Evolutionary conservation across 225 moss, liverwort and hornwort species (phyloP).

Genomic region (Pseudoscleropodium purum): DNA sequence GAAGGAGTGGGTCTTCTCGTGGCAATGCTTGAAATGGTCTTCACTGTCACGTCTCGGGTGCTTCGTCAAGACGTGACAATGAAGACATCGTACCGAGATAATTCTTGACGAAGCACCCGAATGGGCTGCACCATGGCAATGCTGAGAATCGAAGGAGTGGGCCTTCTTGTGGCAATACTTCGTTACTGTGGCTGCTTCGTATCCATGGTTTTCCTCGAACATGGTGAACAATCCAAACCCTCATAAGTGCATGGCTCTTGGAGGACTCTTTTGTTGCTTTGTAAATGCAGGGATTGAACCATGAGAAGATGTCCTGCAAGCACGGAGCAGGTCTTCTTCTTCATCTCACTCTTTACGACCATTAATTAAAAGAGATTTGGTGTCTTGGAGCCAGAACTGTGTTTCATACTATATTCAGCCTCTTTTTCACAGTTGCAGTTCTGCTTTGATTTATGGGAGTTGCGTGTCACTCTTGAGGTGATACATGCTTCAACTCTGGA

Average conservation of each 20-base stretch:
- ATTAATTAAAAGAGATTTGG: background rate
- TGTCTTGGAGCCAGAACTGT: background rate
- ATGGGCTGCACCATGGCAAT: too few species aligned
- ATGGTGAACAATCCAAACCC: background rate
- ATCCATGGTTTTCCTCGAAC: background rate
- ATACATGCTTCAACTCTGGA: conserved; percentile 25
- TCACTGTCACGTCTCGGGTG: background rate
- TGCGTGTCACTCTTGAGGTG: conserved; percentile 13
- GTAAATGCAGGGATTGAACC: conserved; percentile 1
- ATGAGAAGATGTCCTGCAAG: background rate
- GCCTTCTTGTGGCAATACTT: background rate
- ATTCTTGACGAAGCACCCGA: background rate
- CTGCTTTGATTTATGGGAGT: conserved; percentile 17
- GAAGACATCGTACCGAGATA: too few species aligned
- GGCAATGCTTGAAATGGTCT: background rate
- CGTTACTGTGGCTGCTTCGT: background rate
- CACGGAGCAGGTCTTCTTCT: conserved; percentile 20
- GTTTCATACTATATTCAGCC: conserved; percentile 2
- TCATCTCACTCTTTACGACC: background rate
- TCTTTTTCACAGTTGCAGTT: conserved; percentile 14
- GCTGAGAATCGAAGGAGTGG: too few species aligned
- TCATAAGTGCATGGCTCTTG: background rate
- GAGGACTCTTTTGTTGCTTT: background rate
- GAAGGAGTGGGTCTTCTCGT: background rate
- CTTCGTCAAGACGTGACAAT: too few species aligned